Base-by-base conservation (phyloP, 306 rosid genomes). In the Aeschynomene evenia region DNA sequence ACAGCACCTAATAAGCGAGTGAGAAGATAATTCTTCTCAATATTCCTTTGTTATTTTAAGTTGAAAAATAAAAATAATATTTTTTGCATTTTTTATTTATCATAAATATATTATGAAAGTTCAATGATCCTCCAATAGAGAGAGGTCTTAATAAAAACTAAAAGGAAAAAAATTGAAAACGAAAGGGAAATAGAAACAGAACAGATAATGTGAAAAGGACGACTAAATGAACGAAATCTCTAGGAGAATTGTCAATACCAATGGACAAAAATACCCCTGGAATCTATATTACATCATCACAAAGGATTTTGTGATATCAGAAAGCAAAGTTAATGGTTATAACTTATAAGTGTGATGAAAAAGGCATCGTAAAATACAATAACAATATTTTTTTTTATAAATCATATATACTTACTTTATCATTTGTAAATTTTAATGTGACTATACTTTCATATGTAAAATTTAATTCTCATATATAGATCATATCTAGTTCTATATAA, bases 251-350 rank as follows among this genome's bases (percentile, higher is more conserved):
- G n/a, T 40, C 16, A 14, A 59, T 16, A 16, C 36, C 0, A 29
- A 15, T 42, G 40, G 87, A 71, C 87, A 5, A 50, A 73, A 77
- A 36, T 15, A 9, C 58, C 87, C 85, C 69, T 20, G 23, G 43
- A 54, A 57, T 48, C 15, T 37, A 26, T 7, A 24, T 68, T n/a
- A 19, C 23, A 4, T 29, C 12, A 11, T 26, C 28, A 52, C 54
- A 69, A n/a, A 78, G 53, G 63, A 57, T 34, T n/a, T 4, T 8
- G 55, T 60, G 90, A 83, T 77, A 42, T 68, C 72, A 63, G 60
- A 77, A 60, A 60, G 18, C 26, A 48, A 48, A 74, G 28, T 0
- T 18, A 11, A 56, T 70, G 86, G 79, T 22, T 69, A 77, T 50
- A 40, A 40, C n/a, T n/a, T n/a, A n/a, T n/a, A n/a, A n/a, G n/a